A percentile compares a stretch with the other conserved stretches of the same genome.
These are phyloP conservation scores for Fraxinus angustifolia DNA, from an alignment of 305 asterid species.

Conservation along the genomic window DNA sequence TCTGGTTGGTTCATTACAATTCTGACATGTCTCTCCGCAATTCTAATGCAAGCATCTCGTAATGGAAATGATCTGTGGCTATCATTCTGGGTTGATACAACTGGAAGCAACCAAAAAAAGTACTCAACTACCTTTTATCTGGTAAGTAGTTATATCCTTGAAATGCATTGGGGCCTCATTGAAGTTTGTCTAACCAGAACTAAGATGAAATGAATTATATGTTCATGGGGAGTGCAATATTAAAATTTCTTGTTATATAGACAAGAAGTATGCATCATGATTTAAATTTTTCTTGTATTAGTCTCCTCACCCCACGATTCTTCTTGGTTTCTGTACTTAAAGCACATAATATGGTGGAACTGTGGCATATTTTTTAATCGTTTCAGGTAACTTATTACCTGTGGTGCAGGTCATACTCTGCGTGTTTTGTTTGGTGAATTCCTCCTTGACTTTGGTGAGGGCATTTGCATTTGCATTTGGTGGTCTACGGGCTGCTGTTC, in stretches of 20 bases:
- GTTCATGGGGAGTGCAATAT: neutral
- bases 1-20: constrained; percentile 70
- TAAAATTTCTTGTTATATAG: neutral
- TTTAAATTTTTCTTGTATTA: neutral
- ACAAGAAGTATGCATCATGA: neutral
- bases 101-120: constrained; percentile 45
- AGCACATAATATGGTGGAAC: neutral
- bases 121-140: constrained; percentile 69
- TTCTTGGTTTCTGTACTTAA: neutral
- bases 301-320: neutral
- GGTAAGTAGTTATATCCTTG: constrained; percentile 42
- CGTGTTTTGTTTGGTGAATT: constrained; percentile 70
- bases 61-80: constrained; percentile 97
- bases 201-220: neutral
- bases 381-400: constrained; percentile 13
- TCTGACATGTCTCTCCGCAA: constrained; percentile 67
- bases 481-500: constrained; percentile 81
- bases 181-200: neutral
- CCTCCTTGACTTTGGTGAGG: constrained; percentile 74
- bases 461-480: constrained; percentile 93
- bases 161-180: neutral
- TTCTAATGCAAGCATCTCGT: constrained; percentile 96
- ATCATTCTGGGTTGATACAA: constrained; percentile 93
- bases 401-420: constrained; percentile 63
- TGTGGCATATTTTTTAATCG: neutral